A percentile compares a stretch with the other conserved stretches of the same genome.
Evolutionary conservation across 1,284 basidiomycete species (phyloP).

Genomic region (Cutaneotrichosporon cavernicola): DNA sequence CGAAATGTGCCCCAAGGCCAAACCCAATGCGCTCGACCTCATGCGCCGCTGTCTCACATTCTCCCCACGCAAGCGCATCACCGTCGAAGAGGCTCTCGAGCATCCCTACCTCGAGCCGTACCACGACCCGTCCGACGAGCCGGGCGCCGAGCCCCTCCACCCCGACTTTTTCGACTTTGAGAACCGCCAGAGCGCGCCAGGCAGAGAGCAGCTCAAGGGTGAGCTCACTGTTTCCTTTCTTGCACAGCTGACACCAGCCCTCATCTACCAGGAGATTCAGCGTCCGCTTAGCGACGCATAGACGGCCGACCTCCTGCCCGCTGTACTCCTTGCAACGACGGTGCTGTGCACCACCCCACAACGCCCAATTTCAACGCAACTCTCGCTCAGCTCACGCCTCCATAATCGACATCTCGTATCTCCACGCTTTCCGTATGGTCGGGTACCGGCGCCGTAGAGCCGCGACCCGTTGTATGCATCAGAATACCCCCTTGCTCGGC

Average conservation of each 20-base stretch:
- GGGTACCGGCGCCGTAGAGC: slow-evolving; percentile 10
- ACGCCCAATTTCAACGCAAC: background rate
- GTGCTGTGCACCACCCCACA: slow-evolving; percentile 6
- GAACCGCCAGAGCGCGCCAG: slow-evolving; percentile 54
- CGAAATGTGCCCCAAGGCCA: slow-evolving; percentile 74
- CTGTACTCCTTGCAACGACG: slow-evolving; percentile 1
- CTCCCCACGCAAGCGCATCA: slow-evolving; percentile 85
- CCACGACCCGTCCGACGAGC: slow-evolving; percentile 86
- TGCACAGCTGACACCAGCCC: slow-evolving; percentile 32
- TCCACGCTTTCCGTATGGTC: slow-evolving; percentile 10
- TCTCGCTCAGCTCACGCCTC: background rate
- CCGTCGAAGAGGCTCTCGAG: slow-evolving; percentile 81
- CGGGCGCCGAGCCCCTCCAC: slow-evolving; percentile 72
- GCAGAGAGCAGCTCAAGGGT: slow-evolving; percentile 56
- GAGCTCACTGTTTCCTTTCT: slow-evolving; percentile 19
- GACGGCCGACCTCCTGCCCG: background rate
- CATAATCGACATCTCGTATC: slow-evolving; percentile 6
- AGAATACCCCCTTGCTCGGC: slow-evolving; percentile 10
- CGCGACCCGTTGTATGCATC: slow-evolving; percentile 21
- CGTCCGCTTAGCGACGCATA: slow-evolving; percentile 37
- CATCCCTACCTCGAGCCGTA: slow-evolving; percentile 94
- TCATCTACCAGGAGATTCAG: slow-evolving; percentile 55
- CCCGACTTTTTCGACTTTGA: slow-evolving; percentile 90
- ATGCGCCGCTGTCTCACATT: slow-evolving; percentile 86
- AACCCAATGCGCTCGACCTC: slow-evolving; percentile 83